Base-by-base conservation (phyloP, 192 early-diverging fungal species). In the Piromyces finnis region DNA sequence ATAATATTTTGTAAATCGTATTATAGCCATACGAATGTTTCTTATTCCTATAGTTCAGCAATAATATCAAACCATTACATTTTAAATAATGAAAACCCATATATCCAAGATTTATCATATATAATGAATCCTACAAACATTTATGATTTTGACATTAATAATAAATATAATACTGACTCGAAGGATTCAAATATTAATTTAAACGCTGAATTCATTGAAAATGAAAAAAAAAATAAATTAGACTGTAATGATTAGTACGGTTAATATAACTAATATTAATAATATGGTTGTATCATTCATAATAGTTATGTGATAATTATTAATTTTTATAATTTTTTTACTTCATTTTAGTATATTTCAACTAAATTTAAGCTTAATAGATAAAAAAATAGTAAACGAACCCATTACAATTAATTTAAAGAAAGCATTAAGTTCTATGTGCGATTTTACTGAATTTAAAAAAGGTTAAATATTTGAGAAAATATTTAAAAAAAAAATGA, bases 371-470 rank as follows among this genome's bases (percentile, higher is more conserved):
- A 22, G 22, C 22, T 51, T 51, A 22, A 51, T 51, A 15, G 22
- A 51, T 17, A 51, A 51, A 51, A 22, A 51, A 22, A 22, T 5
- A 22, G 18, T 3, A 51, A 22, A 39, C 7, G 7, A 39, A 51
- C 2, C 7, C 2, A 51, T 51, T 51, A 22, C 14, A 5, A 22
- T 51, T 51, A 7, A 51, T 22, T 22, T 51, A 14, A 51, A 51
- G 6, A 51, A 51, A 22, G 41, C 41, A 15, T 51, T 51, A 51
- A 51, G 14, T 51, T 5, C 4, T 3, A 51, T 51, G 41, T 51
- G 41, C 17, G 16, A 16, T 29, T 35, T 28, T 22, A 81, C 83
- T 37, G 28, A 83, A 82, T 81, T 81, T 84, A 18, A 18, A 29
- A 12, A 77, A 82, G n/a, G 29, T 30, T 32, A 32, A 32, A 32